These are phyloP conservation scores for Debaryomyces fabryi DNA, from an alignment of 1,139 yeast species.

Conservation along the genomic window DNA sequence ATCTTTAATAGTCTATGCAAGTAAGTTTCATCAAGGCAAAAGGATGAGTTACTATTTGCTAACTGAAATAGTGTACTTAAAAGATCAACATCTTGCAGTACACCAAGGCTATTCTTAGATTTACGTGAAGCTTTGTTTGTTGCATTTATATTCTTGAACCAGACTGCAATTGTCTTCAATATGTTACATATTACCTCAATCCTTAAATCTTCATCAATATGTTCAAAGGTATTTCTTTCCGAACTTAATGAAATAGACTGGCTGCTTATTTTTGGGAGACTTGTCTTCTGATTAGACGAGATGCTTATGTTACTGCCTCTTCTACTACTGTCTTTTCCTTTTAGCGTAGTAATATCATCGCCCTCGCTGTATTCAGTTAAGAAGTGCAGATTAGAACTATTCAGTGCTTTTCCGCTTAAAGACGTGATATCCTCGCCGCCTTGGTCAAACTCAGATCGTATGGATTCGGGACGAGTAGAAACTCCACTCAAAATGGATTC, in stretches of 20 bases:
- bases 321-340: conserved; percentile 12
- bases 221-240: conserved; percentile 18
- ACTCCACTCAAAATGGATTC: conserved; percentile 3
- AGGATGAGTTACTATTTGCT: conserved; percentile 15
- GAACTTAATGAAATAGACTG: neutral
- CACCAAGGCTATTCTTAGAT: conserved; percentile 5
- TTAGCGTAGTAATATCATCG: conserved; percentile 34
- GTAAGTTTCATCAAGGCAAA: conserved; percentile 17
- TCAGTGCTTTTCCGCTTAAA: conserved; percentile 18
- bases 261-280: neutral
- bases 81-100: conserved; percentile 7
- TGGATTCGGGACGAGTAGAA: neutral
- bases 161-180: conserved; percentile 25
- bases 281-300: conserved; percentile 5
- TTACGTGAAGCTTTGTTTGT: conserved; percentile 14
- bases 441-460: conserved; percentile 15
- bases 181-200: conserved; percentile 31
- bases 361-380: conserved; percentile 23
- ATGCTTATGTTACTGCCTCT: neutral
- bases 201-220: conserved; percentile 30
- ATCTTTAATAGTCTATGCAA: conserved; percentile 20
- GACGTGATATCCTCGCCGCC: conserved; percentile 30
- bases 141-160: conserved; percentile 25
- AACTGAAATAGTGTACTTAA: conserved; percentile 17
- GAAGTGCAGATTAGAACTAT: conserved; percentile 10